Evolutionary conservation across 1,139 yeast species (phyloP), one percentile per base, ranked within the genome.

Genomic region (Magnusiomyces ingens): DNA sequence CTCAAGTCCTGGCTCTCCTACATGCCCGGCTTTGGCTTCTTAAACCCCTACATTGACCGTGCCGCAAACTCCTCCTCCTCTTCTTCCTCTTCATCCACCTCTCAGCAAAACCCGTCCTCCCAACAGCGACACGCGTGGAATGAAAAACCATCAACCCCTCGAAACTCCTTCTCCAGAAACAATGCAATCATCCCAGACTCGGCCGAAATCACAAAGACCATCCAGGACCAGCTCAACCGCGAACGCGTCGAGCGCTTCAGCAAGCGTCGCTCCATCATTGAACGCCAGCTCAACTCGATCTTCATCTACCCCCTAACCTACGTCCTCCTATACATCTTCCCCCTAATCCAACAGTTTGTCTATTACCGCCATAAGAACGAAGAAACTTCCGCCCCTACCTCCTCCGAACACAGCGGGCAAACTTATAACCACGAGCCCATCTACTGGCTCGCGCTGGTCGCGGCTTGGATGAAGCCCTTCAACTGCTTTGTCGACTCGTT

Each of bases 241-340:
- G 85, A 83, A 53, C 80, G 82, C 56, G 74, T 83, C 66, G 75
- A 74, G 48, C 77, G 75, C 57, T 84, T 85, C 70, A 76, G 81
- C 57, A 71, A 74, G 53, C 75, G 93, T 35, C 83, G 87, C 60
- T 68, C 76, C 41, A 76, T 80, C 59, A 86, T 90, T 54, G 82
- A 84, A 63, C 82, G 83, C 56, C 96, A 89, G 68, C 82, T 88
- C 78, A 82, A 82, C 60, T 76, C 85, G 18, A 84, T 90, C 50
- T 88, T 90, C 67, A 76, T 90, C 44, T 90, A 90, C 66, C 97
- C 97, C 1, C 72, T 85, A 44, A 86, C 95, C 1, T 90, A 88
- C 67, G 75, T 86, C 54, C 74, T 86, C 44, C 70, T 89, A 49
- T 89, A 96, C 96, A 66, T 84, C 15, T 84, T 87, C 60, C 96